Base-by-base conservation (phyloP, 805 yeast species). In the Zygoascus biomembranicola region DNA sequence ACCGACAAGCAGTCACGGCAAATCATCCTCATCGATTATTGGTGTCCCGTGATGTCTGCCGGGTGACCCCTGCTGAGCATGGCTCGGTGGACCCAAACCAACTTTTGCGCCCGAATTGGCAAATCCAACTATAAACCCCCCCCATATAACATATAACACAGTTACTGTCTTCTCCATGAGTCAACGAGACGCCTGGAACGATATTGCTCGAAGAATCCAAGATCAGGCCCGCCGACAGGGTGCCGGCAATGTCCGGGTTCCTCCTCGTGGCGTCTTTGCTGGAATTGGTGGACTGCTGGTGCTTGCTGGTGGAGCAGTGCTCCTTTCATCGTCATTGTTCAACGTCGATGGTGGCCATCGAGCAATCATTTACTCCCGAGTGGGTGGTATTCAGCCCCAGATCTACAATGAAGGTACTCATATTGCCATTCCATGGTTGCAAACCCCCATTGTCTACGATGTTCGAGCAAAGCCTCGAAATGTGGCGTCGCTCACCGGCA, bases 261-360 rank as follows among this genome's bases (percentile, higher is more conserved):
- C 73, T 8, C 84, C 85, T 52, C 69, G 73, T 31, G 82, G 83
- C 18, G 67, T 80, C 32, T 75, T 83, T 64, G 79, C 83, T 19
- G 90, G 89, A 5, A 61, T 77, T 19, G 86, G 85, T 39, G 87
- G 87, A 2, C 60, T 84, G 19, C 54, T 84, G 1, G 59, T 80
- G 5, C 66, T 84, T 4, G 85, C 83, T 52, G 83, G 80, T 51
- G 84, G 81, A 54, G 78, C 81, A 2, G 50, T 79, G 44, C 66
- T 77, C 26, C 58, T 78, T 41, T 80, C 82, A 61, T 72, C 80
- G 43, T 75, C 90, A 1, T 71, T 85, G 37, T 85, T 83, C 72
- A 85, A 84, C 67, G 99, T 94, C 56, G 98, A 94, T 71, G 99
- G 99, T 81, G 99, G 99, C 71, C 98, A 92, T 70, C 79, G 99